A percentile compares a stretch with the other conserved stretches of the same genome.
phyloP scores from a whole-genome alignment of 139 green algal genomes.

The Chlamydomonas sphaeroides region DNA sequence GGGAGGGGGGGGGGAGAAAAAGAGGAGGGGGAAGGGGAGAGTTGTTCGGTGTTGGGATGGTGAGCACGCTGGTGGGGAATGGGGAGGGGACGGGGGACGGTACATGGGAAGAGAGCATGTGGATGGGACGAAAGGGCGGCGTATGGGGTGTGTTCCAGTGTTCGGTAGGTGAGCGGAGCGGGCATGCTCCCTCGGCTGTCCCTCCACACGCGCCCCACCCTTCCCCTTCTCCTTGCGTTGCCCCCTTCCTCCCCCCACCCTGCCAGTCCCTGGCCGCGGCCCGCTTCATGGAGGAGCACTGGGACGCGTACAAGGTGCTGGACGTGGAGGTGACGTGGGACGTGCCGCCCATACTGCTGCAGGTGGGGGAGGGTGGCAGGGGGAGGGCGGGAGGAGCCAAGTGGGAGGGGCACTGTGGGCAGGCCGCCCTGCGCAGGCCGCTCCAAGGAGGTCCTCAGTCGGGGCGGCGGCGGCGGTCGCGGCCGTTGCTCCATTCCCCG shows the following conservation, averaged over 20 bases:
- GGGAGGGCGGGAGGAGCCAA: not conserved
- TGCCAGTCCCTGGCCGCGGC: conserved; percentile 26
- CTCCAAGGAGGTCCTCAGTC: too few relatives aligned
- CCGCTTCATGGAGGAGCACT: conserved; percentile 31
- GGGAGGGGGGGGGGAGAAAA: not conserved
- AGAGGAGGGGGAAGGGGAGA: too few relatives aligned
- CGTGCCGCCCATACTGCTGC: conserved; percentile 26
- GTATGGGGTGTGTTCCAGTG: not conserved
- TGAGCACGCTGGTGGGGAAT: too few relatives aligned
- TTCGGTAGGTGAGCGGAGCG: too few relatives aligned
- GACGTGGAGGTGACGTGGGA: conserved; percentile 34
- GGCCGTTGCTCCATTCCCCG: too few relatives aligned
- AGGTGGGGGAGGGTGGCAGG: not conserved
- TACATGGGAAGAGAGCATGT: not conserved
- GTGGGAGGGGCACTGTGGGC: too few relatives aligned
- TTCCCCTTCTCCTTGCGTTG: not conserved
- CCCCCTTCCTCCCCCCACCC: not conserved
- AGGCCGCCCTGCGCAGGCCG: too few relatives aligned
- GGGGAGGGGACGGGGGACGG: too few relatives aligned
- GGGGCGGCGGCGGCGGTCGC: too few relatives aligned
- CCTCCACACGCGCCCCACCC: not conserved
- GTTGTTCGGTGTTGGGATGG: too few relatives aligned
- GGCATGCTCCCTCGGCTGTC: too few relatives aligned
- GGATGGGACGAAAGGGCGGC: too few relatives aligned
- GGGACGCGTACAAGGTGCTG: conserved; percentile 27